Conservation (phyloP, 116 monocot species). For the Trichopus zeylanicus region DNA sequence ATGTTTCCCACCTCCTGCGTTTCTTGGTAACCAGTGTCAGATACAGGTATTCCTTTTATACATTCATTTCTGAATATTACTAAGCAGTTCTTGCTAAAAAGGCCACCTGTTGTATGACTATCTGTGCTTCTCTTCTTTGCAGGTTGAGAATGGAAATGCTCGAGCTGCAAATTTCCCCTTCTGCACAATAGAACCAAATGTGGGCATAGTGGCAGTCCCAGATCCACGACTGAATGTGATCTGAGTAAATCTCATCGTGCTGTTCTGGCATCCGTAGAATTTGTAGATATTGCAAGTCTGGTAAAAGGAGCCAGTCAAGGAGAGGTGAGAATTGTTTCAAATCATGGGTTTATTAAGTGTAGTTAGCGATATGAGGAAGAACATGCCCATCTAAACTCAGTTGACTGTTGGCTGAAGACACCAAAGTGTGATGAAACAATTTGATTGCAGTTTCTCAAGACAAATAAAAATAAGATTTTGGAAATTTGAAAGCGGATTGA, state of each 20-base stretch:
- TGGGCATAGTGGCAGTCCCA: conserved; percentile 90
- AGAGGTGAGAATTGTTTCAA: conserved; percentile 56
- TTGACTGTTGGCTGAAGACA: too few relatives aligned
- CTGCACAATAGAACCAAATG: conserved; percentile 99
- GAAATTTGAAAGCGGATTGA: too few relatives aligned
- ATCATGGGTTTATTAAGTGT: background rate
- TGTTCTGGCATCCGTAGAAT: conserved; percentile 84
- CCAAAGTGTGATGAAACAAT: too few relatives aligned
- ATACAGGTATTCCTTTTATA: background rate
- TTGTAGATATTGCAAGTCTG: conserved; percentile 97
- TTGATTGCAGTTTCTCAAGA: too few relatives aligned
- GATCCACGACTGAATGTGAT: conserved; percentile 74
- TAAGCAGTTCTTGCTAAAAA: too few relatives aligned
- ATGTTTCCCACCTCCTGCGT: too few relatives aligned
- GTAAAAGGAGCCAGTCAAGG: conserved; percentile 99
- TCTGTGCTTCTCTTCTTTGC: conserved; percentile 8
- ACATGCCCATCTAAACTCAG: too few relatives aligned
- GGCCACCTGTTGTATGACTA: background rate
- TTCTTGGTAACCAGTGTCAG: too few relatives aligned
- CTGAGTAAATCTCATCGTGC: conserved; percentile 64
- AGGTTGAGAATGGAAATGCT: conserved; percentile 99
- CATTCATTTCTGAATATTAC: background rate
- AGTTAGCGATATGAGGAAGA: background rate
- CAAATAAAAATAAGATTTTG: too few relatives aligned
- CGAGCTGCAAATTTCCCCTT: conserved; percentile 99